Percentiles rank a stretch among this genome's conserved stretches.
phyloP scores from a whole-genome alignment of 2,329 filamentous ascomycete species.

The Madurella fahalii region DNA sequence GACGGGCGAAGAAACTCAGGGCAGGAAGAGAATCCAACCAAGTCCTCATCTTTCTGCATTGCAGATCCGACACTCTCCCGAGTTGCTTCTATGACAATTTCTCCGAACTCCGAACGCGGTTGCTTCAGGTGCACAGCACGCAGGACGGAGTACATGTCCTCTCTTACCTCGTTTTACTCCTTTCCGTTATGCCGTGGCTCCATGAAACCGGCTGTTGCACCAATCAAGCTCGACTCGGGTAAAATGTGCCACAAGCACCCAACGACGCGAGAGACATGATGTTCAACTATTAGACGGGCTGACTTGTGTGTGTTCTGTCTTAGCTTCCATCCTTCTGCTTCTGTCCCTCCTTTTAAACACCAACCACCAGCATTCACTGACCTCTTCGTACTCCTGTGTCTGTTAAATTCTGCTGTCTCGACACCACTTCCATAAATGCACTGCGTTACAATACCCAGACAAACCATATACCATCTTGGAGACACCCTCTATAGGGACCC shows the following conservation, averaged over 20 bases:
- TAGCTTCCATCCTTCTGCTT: not conserved
- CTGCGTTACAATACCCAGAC: conserved; percentile 2
- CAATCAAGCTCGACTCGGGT: not conserved
- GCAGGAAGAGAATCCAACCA: not conserved
- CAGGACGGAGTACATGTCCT: no score
- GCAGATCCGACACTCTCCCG: not conserved
- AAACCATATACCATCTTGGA: conserved; percentile 13
- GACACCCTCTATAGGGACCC: conserved; percentile 4
- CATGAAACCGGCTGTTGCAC: conserved; percentile 9
- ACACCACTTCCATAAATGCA: conserved; percentile 11
- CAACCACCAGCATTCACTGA: not conserved
- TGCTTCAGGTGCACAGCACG: not conserved
- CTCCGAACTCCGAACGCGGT: not conserved
- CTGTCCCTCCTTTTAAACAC: conserved; percentile 4
- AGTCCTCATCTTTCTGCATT: not conserved
- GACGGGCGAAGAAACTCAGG: not conserved
- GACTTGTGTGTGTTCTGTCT: conserved; percentile 9
- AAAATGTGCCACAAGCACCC: not conserved
- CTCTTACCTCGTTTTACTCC: not conserved
- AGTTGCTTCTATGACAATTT: not conserved
- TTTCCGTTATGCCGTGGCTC: not conserved
- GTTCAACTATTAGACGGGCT: conserved; percentile 12
- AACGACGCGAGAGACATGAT: not conserved
- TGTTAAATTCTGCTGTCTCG: not conserved
- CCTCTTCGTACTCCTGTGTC: conserved; percentile 1